Conservation (phyloP, 352 stramenopile species). For the Blastocystis sp. region DNA sequence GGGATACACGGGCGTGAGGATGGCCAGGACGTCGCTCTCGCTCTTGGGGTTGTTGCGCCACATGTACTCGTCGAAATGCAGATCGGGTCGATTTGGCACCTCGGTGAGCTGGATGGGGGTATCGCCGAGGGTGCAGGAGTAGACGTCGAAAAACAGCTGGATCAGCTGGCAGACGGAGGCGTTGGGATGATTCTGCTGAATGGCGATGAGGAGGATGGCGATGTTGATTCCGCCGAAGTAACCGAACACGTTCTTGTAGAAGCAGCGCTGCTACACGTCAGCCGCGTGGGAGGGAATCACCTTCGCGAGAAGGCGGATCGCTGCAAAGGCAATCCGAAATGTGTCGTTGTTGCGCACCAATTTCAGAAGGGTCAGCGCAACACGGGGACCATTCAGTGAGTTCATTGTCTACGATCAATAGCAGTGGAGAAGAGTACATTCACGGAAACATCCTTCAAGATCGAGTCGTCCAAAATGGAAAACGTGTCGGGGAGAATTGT, state of each 20-base stretch:
- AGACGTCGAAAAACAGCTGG: constrained; percentile 13
- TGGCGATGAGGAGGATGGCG: neutral
- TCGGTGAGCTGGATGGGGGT: neutral
- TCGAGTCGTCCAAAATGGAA: neutral
- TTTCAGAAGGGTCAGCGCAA: neutral
- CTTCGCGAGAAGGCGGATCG: constrained; percentile 20
- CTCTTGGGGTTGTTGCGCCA: neutral
- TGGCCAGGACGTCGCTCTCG: neutral
- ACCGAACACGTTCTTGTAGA: constrained; percentile 28
- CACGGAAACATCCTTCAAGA: neutral
- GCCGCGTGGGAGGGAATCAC: neutral
- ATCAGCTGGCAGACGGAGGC: neutral
- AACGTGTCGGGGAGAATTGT: constrained; percentile 9
- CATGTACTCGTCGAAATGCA: constrained; percentile 4
- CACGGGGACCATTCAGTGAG: constrained; percentile 9
- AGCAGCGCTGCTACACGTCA: constrained; percentile 22
- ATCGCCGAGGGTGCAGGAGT: neutral
- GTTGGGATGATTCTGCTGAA: neutral
- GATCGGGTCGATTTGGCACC: neutral
- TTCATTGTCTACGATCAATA: neutral
- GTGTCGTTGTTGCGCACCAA: neutral
- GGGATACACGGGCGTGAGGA: constrained; percentile 55
- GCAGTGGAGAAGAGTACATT: neutral
- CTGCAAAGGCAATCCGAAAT: neutral
- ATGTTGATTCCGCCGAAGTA: constrained; percentile 58